phyloP scores from a whole-genome alignment of 192 early-diverging fungal species.

The Paraglomus brasilianum region DNA sequence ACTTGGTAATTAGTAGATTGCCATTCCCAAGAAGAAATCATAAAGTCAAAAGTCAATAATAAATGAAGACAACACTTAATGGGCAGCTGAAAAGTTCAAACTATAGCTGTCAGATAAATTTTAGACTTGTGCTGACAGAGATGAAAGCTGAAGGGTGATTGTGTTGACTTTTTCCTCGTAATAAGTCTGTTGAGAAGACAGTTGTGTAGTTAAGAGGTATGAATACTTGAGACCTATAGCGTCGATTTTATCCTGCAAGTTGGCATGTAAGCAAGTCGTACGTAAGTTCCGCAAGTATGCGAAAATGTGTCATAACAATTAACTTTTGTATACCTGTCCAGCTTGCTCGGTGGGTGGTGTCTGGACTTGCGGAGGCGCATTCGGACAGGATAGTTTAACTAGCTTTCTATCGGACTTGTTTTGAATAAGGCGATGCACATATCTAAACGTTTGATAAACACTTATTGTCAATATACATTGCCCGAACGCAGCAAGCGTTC shows the following conservation, averaged over 20 bases:
- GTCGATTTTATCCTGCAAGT: constrained; percentile 71
- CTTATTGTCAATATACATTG: not conserved
- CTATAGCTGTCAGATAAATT: constrained; percentile 38
- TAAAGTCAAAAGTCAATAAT: too few relatives aligned
- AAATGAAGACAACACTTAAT: too few relatives aligned
- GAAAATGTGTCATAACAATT: not conserved
- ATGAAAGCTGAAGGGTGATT: constrained; percentile 51
- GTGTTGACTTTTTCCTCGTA: constrained; percentile 71
- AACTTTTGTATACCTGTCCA: constrained; percentile 2
- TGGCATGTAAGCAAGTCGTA: constrained; percentile 25
- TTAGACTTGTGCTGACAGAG: constrained; percentile 40
- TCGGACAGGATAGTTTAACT: constrained; percentile 72
- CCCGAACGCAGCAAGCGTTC: not conserved
- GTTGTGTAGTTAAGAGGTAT: constrained; percentile 75
- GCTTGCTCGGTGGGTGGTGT: constrained; percentile 5
- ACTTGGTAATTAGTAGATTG: too few relatives aligned
- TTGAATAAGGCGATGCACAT: constrained; percentile 94
- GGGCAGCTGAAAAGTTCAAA: too few relatives aligned
- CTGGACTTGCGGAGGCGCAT: not conserved
- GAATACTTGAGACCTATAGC: constrained; percentile 79
- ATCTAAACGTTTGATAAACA: constrained; percentile 32
- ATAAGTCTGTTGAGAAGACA: constrained; percentile 84
- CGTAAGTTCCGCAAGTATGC: not conserved
- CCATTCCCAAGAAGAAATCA: too few relatives aligned
- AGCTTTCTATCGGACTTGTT: constrained; percentile 90